phyloP scores from a whole-genome alignment of 1,139 yeast genomes.

The Candida labiduridarum region DNA sequence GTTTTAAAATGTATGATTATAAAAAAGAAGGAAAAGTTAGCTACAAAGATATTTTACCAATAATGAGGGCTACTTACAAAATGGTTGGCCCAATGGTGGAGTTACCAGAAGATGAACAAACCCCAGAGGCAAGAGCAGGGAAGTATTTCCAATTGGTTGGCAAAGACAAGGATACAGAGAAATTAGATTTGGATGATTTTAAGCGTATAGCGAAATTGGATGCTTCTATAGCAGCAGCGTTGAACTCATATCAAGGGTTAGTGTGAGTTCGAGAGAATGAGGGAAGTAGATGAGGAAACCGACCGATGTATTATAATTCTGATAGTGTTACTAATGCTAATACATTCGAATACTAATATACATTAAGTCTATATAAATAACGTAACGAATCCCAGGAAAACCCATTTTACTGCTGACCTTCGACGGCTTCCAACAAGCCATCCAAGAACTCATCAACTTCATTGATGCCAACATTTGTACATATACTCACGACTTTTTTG shows the following conservation, averaged over 20 bases:
- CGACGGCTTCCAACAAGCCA: slow-evolving; percentile 88
- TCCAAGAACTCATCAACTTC: slow-evolving; percentile 84
- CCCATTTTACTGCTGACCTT: slow-evolving; percentile 44
- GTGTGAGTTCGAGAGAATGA: slow-evolving; percentile 35
- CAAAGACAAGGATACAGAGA: slow-evolving; percentile 65
- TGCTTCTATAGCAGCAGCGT: slow-evolving; percentile 77
- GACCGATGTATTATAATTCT: too few species aligned
- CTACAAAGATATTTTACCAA: slow-evolving; percentile 76
- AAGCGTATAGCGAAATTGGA: slow-evolving; percentile 79
- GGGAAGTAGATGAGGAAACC: too few species aligned
- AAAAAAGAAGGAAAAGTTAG: slow-evolving; percentile 75
- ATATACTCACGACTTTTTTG: slow-evolving; percentile 84
- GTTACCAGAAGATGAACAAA: slow-evolving; percentile 86
- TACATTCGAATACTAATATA: slow-evolving; percentile 1
- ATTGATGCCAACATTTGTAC: slow-evolving; percentile 77
- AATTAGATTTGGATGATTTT: slow-evolving; percentile 77
- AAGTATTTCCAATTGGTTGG: slow-evolving; percentile 78
- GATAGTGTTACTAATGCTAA: neutral
- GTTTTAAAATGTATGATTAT: slow-evolving; percentile 84
- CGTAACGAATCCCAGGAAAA: neutral
- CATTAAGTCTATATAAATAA: neutral
- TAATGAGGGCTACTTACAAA: slow-evolving; percentile 83
- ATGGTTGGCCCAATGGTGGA: slow-evolving; percentile 97
- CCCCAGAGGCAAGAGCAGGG: slow-evolving; percentile 85
- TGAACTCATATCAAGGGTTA: slow-evolving; percentile 78